Base-by-base conservation (phyloP, 1,284 basidiomycete species). In the Agroathelia rolfsii region DNA sequence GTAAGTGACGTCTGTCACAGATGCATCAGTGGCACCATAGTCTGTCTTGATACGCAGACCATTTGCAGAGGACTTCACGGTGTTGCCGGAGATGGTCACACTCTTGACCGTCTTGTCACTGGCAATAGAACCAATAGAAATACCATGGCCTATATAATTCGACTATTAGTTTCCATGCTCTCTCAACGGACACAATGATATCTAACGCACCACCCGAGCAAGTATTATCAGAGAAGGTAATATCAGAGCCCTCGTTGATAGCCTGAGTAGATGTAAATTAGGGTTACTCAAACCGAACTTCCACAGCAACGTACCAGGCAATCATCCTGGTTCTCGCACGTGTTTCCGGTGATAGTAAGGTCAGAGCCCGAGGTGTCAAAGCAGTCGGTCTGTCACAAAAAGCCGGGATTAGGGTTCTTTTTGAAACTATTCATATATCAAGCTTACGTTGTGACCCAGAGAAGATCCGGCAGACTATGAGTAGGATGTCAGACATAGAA, bases 101-200 rank as follows among this genome's bases (percentile, higher is more conserved):
- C 16, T 27, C 3, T 19, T 28, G 20, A 41, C 40, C 14, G 18
- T 29, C 7, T 20, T 32, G 15, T 25, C 22, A 13, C 37, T 32
- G n/a, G 28, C 12, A 15, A 39, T 33, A 3, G 40, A 41, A n/a
- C 39, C 49, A 25, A 51, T 41, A 3, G 40, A 43, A 14, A 48
- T 38, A 4, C 49, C 49, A 23, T 49, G 49, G 3, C 49, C 49
- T 10, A 18, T 30, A n/a, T n/a, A n/a, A n/a, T n/a, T n/a, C n/a
- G n/a, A n/a, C n/a, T n/a, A n/a, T n/a, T n/a, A n/a, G n/a, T n/a
- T n/a, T 40, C 41, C 4, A 34, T 41, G 39, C 47, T 48, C 20
- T 26, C 38, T n/a, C n/a, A n/a, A n/a, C n/a, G n/a, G n/a, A n/a
- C n/a, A n/a, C n/a, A n/a, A n/a, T n/a, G n/a, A n/a, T n/a, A n/a